These are phyloP conservation scores for Cytidiella melzeri DNA, from an alignment of 768 basidiomycete genomes.

Conservation along the genomic window DNA sequence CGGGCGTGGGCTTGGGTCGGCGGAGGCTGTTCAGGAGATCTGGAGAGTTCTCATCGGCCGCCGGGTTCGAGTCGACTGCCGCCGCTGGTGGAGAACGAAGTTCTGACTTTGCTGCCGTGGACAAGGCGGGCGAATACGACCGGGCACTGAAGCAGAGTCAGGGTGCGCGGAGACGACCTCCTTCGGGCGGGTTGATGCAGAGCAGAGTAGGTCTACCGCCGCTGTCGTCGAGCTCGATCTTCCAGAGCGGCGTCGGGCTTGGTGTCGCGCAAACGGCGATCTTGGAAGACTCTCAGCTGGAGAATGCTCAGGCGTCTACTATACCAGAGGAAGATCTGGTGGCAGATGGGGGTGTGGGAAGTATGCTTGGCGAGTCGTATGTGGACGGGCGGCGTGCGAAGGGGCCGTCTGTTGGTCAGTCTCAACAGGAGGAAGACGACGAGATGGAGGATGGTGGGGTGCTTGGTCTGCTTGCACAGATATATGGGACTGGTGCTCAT, in stretches of 20 bases:
- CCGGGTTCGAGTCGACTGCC: conserved; percentile 17
- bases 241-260: conserved; percentile 35
- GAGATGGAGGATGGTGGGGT: conserved; percentile 75
- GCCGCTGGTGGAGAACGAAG: conserved; percentile 9
- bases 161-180: conserved; percentile 27
- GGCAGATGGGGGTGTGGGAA: conserved; percentile 50
- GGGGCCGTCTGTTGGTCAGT: conserved; percentile 14
- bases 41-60: conserved; percentile 17
- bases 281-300: conserved; percentile 68
- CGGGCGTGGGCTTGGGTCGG: conserved; percentile 25
- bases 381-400: conserved; percentile 56
- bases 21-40: conserved; percentile 16
- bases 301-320: conserved; percentile 11
- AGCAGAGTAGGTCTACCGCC: conserved; percentile 11
- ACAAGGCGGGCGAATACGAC: conserved; percentile 70
- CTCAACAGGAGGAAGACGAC: conserved; percentile 51
- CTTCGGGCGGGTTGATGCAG: conserved; percentile 38
- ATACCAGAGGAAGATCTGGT: conserved; percentile 43
- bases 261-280: conserved; percentile 65
- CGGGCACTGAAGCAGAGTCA: conserved; percentile 69
- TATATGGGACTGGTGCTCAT: conserved; percentile 49
- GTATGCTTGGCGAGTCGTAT: conserved; percentile 67
- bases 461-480: conserved; percentile 79
- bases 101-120: conserved; percentile 26
- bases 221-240: conserved; percentile 35